Evolutionary conservation across 495 filamentous ascomycete species (phyloP).

Genomic region (Neurospora sp.): DNA sequence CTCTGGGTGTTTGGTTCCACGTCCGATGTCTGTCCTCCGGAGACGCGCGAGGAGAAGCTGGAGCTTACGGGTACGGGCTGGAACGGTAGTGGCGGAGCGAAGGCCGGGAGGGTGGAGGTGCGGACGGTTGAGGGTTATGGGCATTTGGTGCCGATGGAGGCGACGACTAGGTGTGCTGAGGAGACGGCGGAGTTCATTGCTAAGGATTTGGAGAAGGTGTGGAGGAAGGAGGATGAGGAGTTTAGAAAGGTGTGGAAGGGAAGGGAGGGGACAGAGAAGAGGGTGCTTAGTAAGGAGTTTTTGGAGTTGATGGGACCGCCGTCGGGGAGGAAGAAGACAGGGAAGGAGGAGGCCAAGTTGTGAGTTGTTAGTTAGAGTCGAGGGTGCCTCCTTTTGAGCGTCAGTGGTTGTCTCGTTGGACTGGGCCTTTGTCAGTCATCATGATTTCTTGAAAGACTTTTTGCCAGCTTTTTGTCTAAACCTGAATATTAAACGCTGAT

Average conservation of each 20-base stretch:
- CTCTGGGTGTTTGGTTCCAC: slow-evolving; percentile 70
- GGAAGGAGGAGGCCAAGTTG: not conserved
- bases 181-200: slow-evolving; percentile 54
- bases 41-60: slow-evolving; percentile 45
- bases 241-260: slow-evolving; percentile 46
- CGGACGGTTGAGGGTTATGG: slow-evolving; percentile 58
- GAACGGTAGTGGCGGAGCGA: slow-evolving; percentile 58
- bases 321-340: not conserved
- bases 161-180: slow-evolving; percentile 53
- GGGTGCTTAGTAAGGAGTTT: slow-evolving; percentile 35
- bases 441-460: not conserved
- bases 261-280: slow-evolving; percentile 40
- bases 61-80: slow-evolving; percentile 51
- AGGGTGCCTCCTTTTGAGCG: not conserved
- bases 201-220: slow-evolving; percentile 46
- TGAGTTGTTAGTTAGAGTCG: not conserved
- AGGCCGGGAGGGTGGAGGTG: slow-evolving; percentile 57
- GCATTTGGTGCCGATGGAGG: slow-evolving; percentile 81
- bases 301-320: slow-evolving; percentile 14
- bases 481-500: not conserved
- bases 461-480: not conserved
- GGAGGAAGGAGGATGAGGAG: slow-evolving; percentile 51
- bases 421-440: not conserved
- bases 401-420: too few species aligned
- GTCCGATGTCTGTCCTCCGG: slow-evolving; percentile 51